Evolutionary conservation across 768 basidiomycete species (phyloP), one percentile per base, ranked within the genome.

Genomic region (Suillus bovinus): DNA sequence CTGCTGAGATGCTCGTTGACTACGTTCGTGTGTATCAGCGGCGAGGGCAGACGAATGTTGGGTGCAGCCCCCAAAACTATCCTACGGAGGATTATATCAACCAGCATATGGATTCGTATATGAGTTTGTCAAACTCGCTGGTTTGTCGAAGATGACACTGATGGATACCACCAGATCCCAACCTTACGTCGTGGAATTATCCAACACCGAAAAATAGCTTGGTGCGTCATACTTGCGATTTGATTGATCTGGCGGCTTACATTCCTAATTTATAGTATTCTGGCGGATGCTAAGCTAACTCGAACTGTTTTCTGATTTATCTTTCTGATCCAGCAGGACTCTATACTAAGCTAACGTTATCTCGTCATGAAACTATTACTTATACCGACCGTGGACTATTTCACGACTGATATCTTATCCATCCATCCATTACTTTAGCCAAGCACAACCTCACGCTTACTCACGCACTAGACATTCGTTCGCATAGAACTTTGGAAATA

Each of bases 1-100:
- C 85, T 2, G 76, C 80, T 20, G 76, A 78, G 58, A 78, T 86
- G 77, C 76, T 74, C 49, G 73, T 86, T 47, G 86, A 87, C 70
- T 87, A 86, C 69, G 80, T 87, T 29, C 79, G 86, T 33, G 82
- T 87, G n/a, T 87, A 86, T 64, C 86, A 86, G 69, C 72, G 78
- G 34, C 67, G 72, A 47, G 78, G 77, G 29, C 27, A 67, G 50
- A 67, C 52, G 34, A 84, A 83, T 67, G 68, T 84, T 50, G 84
- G 84, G 3, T 86, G 85, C 64, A 76, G 80, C 64, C 85, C 85
- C 2, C 33, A 66, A 4, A 73, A 76, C 47, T 77, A 74, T 57
- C 85, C 86, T 1, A 87, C 86, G 0, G 72, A 76, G 38, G 73
- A 79, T 31, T 82, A 81, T 66, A 81, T 81, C 68, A 66, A 69